phyloP scores from a whole-genome alignment of 2,329 filamentous ascomycete genomes.

The Hortaea werneckii region DNA sequence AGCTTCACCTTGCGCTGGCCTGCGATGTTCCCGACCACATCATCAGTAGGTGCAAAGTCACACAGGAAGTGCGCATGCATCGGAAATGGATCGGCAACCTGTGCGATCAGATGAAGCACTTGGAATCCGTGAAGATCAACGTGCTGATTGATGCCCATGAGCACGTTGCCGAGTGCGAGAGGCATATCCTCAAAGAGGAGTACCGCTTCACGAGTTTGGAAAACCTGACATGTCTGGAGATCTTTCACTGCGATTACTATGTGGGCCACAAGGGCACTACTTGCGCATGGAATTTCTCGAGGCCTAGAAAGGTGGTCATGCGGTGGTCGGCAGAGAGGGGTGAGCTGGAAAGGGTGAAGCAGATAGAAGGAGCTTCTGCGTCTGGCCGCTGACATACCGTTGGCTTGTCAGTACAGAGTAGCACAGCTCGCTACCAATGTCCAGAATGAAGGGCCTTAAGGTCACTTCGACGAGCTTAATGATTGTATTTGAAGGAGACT shows the following conservation, averaged over 20 bases:
- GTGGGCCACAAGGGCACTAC: neutral
- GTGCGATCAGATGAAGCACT: constrained; percentile 2
- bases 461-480: too few species aligned
- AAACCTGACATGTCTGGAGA: constrained; percentile 1
- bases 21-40: constrained; percentile 3
- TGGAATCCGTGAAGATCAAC: constrained; percentile 2
- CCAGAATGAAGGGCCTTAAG: too few species aligned
- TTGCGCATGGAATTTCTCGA: constrained; percentile 4
- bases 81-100: constrained; percentile 6
- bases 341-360: neutral
- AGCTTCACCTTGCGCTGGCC: constrained; percentile 4
- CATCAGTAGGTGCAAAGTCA: constrained; percentile 1
- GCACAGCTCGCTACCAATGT: too few species aligned
- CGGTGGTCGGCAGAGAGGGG: neutral
- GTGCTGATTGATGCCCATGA: constrained; percentile 6
- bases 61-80: constrained; percentile 7
- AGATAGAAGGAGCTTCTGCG: neutral
- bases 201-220: constrained; percentile 3
- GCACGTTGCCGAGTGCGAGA: constrained; percentile 2
- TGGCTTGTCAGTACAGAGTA: too few species aligned
- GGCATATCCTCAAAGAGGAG: constrained; percentile 2
- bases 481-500: too few species aligned
- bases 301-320: constrained; percentile 2
- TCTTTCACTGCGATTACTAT: constrained; percentile 5
- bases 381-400: neutral